phyloP scores from a whole-genome alignment of 2,329 filamentous ascomycete species.

The Hypoxylon sp. region DNA sequence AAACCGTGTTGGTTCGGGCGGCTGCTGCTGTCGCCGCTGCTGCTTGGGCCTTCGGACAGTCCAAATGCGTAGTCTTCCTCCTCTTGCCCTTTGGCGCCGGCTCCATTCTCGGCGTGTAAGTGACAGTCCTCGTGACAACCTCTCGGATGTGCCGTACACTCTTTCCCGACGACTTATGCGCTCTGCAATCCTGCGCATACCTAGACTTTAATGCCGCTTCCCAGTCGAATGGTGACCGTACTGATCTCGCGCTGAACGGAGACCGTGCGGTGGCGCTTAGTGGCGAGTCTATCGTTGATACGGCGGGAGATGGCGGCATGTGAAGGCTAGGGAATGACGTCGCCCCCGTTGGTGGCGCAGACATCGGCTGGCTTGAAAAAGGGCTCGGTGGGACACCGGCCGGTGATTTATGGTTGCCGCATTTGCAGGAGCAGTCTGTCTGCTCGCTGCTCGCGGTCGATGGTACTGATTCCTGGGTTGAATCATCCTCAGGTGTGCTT shows the following conservation, averaged over 20 bases:
- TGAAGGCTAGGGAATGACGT: constrained; percentile 76
- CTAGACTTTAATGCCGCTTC: constrained; percentile 78
- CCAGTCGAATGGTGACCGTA: constrained; percentile 84
- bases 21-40: constrained; percentile 41
- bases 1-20: constrained; percentile 51
- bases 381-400: constrained; percentile 64
- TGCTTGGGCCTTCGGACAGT: constrained; percentile 50
- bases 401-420: constrained; percentile 67
- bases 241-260: constrained; percentile 78
- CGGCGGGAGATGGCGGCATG: constrained; percentile 81
- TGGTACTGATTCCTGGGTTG: constrained; percentile 62
- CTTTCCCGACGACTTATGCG: constrained; percentile 70
- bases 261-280: constrained; percentile 76
- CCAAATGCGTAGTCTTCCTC: constrained; percentile 72
- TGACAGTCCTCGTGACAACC: constrained; percentile 94
- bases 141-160: constrained; percentile 83
- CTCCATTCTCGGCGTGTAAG: constrained; percentile 88
- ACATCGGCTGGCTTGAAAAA: constrained; percentile 70
- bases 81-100: constrained; percentile 92
- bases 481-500: constrained; percentile 65
- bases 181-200: constrained; percentile 71
- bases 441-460: constrained; percentile 71
- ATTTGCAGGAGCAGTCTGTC: constrained; percentile 71
- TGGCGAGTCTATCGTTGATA: constrained; percentile 78
- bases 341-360: constrained; percentile 72